These are phyloP conservation scores for Elymus sibiricus DNA, from an alignment of 176 grass and related monocot species.

Conservation along the genomic window DNA sequence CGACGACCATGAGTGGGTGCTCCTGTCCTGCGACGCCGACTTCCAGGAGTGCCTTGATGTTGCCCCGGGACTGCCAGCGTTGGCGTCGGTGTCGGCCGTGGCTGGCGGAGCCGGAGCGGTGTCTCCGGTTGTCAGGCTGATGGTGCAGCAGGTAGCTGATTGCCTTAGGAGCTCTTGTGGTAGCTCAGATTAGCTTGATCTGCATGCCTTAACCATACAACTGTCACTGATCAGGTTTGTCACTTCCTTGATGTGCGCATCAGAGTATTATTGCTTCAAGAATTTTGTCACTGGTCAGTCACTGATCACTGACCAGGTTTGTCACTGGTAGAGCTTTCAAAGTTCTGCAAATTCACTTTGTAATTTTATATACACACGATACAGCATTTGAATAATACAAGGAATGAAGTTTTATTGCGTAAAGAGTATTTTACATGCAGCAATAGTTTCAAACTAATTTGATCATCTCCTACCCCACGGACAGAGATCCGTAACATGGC, in stretches of 20 bases:
- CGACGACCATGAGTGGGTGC: no score
- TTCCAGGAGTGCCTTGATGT: no score
- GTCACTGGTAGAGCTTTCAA: not conserved
- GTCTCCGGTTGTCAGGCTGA: slow-evolving; percentile 52
- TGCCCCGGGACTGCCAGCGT: no score
- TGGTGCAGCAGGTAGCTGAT: slow-evolving; percentile 45
- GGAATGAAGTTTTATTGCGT: not conserved
- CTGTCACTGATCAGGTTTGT: slow-evolving; percentile 10
- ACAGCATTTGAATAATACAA: not conserved
- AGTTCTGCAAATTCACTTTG: not conserved
- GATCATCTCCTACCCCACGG: not conserved
- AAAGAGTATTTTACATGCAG: not conserved
- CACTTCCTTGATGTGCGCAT: not conserved
- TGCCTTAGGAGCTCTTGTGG: slow-evolving; percentile 62
- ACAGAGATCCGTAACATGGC: no score
- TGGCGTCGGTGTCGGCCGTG: no score
- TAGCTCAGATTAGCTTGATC: slow-evolving; percentile 40
- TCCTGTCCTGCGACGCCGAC: no score
- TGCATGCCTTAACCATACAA: slow-evolving; percentile 13
- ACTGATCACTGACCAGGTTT: not conserved
- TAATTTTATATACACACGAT: not conserved
- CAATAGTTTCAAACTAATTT: not conserved
- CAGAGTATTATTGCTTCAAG: not conserved
- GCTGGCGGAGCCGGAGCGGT: slow-evolving; percentile 5
- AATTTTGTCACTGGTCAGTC: no score